Evolutionary conservation across 1,284 basidiomycete genomes (phyloP).

Genomic region (Tilletiopsis washingtonensis): DNA sequence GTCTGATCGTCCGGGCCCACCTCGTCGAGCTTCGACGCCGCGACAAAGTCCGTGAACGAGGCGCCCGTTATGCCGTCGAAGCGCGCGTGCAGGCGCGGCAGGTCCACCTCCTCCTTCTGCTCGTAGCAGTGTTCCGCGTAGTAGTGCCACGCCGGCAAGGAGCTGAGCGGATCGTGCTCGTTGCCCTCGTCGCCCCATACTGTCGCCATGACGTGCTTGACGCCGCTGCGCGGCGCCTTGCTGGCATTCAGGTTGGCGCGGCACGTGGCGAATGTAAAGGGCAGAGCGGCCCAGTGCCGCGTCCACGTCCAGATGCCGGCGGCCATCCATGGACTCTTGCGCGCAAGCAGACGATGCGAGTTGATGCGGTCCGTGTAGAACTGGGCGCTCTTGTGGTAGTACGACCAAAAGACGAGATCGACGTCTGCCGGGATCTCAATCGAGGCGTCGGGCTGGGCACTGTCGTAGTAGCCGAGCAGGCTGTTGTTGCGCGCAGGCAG

Average conservation of each 20-base stretch:
- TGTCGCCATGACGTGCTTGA: constrained; percentile 46
- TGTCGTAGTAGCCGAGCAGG: constrained; percentile 46
- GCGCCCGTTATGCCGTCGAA: constrained; percentile 43
- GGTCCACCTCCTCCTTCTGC: constrained; percentile 25
- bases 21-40: constrained; percentile 45
- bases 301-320: constrained; percentile 48
- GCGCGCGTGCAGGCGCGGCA: constrained; percentile 22
- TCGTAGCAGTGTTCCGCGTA: constrained; percentile 47
- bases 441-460: constrained; percentile 5
- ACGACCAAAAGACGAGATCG: constrained; percentile 44
- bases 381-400: constrained; percentile 36
- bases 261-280: constrained; percentile 48
- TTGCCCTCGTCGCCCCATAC: constrained; percentile 50
- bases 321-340: constrained; percentile 46
- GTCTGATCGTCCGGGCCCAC: constrained; percentile 11
- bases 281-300: constrained; percentile 49
- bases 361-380: constrained; percentile 45
- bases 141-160: constrained; percentile 35
- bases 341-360: constrained; percentile 42
- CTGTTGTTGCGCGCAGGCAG: constrained; percentile 47
- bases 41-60: constrained; percentile 47
- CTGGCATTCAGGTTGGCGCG: constrained; percentile 45
- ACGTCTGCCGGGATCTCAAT: constrained; percentile 34
- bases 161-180: constrained; percentile 37
- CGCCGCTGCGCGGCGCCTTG: constrained; percentile 31